Evolutionary conservation across 1,284 basidiomycete genomes (phyloP), one percentile per base, ranked within the genome.

Genomic region (Boletellus deceptivus): DNA sequence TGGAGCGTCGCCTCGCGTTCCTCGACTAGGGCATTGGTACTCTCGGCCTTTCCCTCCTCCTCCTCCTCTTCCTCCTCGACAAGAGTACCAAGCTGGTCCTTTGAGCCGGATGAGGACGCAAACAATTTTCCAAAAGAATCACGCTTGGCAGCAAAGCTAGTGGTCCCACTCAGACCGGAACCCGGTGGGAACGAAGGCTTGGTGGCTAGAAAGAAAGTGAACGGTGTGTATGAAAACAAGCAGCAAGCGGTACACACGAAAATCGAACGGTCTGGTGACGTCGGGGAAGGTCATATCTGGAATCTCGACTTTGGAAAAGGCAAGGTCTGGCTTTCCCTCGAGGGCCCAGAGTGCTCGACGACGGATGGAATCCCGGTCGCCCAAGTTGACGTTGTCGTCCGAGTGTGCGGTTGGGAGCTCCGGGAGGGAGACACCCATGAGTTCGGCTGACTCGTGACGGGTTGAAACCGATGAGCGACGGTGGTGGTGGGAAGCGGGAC

Each of bases 401-500:
- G 79, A 76, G 42, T 72, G 69, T 0, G 78, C 77, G 6, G 73
- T 56, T 2, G 82, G 77, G 18, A 86, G 73, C 52, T 83, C 78
- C 11, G 84, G 81, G 38, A 89, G 70, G 29, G 84, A 70, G 13
- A 89, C 76, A 39, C 89, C 89, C 89, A 91, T 91, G 62, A 91
- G 74, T 59, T 91, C 89, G 7, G 86, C 87, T 13, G 88, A 91
- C 69, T 91, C 89, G 55, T 76, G 79, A 55, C 89, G 83, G 33
- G 89, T 91, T 4, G 89, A 91, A 24, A 91, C 86, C n/a, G 89
- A 91, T 3, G 89, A 91, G 40, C 83, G 80, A 45, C 89, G 84
- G 27, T 80, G 79, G 59, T 91, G 89, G 60, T 91, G 88, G 0
- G 88, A 91, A 57, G 77, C 79, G 31, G 66, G 68, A 48, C 86